Base-by-base conservation (phyloP, 345 rosid species). In the Eucalyptus rudis region DNA sequence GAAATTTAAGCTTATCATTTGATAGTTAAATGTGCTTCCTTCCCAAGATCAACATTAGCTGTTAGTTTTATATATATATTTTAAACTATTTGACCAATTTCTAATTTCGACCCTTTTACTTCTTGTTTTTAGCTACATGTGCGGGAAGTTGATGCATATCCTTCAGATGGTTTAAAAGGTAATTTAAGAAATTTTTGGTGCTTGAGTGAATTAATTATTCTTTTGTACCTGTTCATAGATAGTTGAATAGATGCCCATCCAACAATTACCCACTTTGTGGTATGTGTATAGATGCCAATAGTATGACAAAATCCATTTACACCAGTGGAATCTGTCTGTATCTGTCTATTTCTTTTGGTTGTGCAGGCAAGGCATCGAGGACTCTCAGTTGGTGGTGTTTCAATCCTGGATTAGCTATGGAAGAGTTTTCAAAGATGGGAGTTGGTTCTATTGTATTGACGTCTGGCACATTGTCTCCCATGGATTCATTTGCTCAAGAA, bases 331-430 rank as follows among this genome's bases (percentile, higher is more conserved):
- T 76, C 84, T 40, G 76, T 64, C 76, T 33, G 13, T 59, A 58
- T 51, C 36, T 33, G 49, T 45, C 20, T 25, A 33, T 49, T 31
- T 87, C 40, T 64, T 64, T 54, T 87, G 12, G 47, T 86, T 87
- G 88, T 96, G 92, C 92, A 97, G 99, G 97, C 90, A 96, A 94
- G 93, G 88, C 93, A 92, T 95, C 96, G 66, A 95, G 99, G 91
- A 95, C 93, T 33, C 95, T 98, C 87, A 94, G 99, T 90, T 98
- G 99, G 99, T 98, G 99, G 99, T 98, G 99, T 93, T 98, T 98
- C 93, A 98, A 94, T 95, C 99, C 99, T 87, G 99, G 99, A 90
- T 91, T 97, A 89, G 95, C 99, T 54, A 96, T 98, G 99, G 95
- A 94, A 93, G 97, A 94, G 90, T 94, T 98, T 89, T 91, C 96